Evolutionary conservation across 2,329 filamentous ascomycete species (phyloP).

Genomic region (Proliferodiscus dingleyae): DNA sequence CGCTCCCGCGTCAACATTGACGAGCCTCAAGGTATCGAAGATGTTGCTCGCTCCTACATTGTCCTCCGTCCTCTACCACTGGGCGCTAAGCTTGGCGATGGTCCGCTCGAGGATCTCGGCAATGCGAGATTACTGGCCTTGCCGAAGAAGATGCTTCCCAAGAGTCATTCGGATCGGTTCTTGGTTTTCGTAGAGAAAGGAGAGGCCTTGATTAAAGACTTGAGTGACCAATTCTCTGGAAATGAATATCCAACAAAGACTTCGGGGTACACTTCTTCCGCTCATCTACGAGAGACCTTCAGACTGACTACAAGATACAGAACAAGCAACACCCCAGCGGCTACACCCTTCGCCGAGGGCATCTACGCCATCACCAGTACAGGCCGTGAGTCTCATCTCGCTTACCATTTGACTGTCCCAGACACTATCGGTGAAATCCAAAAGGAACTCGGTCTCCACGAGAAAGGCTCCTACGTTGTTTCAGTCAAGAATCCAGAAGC

Average conservation of each 20-base stretch:
- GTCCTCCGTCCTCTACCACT: conserved; percentile 68
- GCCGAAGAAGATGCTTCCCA: conserved; percentile 79
- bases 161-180: conserved; percentile 63
- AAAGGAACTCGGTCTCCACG: conserved; percentile 64
- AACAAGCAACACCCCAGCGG: conserved; percentile 58
- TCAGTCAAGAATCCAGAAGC: conserved; percentile 76
- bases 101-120: conserved; percentile 43
- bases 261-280: conserved; percentile 39
- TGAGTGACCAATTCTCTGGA: conserved; percentile 66
- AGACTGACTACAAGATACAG: conserved; percentile 29
- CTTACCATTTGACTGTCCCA: conserved; percentile 74
- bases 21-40: conserved; percentile 61
- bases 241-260: conserved; percentile 74
- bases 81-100: conserved; percentile 60
- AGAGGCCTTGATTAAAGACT: conserved; percentile 56
- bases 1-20: conserved; percentile 71
- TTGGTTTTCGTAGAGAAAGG: conserved; percentile 81
- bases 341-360: conserved; percentile 75
- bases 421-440: conserved; percentile 66
- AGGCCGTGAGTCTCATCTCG: conserved; percentile 68
- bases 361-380: conserved; percentile 77
- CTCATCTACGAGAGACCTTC: not conserved
- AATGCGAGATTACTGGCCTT: conserved; percentile 71
- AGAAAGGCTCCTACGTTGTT: conserved; percentile 71
- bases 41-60: conserved; percentile 75